Evolutionary conservation across 441 rosid genomes (phyloP).

Genomic region (Erodium texanum): DNA sequence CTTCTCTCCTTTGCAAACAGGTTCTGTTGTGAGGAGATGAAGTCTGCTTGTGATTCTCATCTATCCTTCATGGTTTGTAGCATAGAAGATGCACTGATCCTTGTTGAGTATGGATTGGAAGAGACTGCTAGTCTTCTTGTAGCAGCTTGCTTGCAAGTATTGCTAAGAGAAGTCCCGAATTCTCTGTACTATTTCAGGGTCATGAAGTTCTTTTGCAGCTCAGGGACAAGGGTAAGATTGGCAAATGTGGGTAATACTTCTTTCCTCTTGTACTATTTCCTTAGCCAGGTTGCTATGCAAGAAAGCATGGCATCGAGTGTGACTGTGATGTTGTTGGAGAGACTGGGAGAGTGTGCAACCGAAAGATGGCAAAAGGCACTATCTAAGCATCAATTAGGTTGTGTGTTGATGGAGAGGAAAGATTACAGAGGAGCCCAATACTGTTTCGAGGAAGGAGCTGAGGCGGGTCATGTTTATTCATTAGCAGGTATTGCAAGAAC

Average conservation of each 20-base stretch:
- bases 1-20: slow-evolving; percentile 69
- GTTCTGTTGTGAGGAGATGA: slow-evolving; percentile 87
- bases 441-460: slow-evolving; percentile 69
- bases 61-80: slow-evolving; percentile 55
- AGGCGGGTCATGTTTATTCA: slow-evolving; percentile 70
- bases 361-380: slow-evolving; percentile 81
- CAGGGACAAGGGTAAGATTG: slow-evolving; percentile 56
- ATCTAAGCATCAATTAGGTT: slow-evolving; percentile 76
- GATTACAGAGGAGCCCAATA: slow-evolving; percentile 83
- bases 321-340: slow-evolving; percentile 82
- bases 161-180: slow-evolving; percentile 70
- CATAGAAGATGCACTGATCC: slow-evolving; percentile 50
- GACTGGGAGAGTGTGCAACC: slow-evolving; percentile 63
- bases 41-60: slow-evolving; percentile 64
- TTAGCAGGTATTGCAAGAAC: slow-evolving; percentile 74
- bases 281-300: slow-evolving; percentile 80
- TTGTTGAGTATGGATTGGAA: slow-evolving; percentile 77
- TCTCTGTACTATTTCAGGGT: slow-evolving; percentile 55
- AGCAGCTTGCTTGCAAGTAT: slow-evolving; percentile 78
- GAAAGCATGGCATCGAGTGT: slow-evolving; percentile 74
- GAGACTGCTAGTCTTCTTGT: slow-evolving; percentile 68
- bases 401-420: slow-evolving; percentile 77
- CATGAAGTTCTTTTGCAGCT: slow-evolving; percentile 56
- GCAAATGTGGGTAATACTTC: slow-evolving; percentile 68
- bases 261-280: slow-evolving; percentile 64